Evolutionary conservation across 1,139 yeast genomes (phyloP), one percentile per base, ranked within the genome.

Genomic region (Pichia kudriavzevii): DNA sequence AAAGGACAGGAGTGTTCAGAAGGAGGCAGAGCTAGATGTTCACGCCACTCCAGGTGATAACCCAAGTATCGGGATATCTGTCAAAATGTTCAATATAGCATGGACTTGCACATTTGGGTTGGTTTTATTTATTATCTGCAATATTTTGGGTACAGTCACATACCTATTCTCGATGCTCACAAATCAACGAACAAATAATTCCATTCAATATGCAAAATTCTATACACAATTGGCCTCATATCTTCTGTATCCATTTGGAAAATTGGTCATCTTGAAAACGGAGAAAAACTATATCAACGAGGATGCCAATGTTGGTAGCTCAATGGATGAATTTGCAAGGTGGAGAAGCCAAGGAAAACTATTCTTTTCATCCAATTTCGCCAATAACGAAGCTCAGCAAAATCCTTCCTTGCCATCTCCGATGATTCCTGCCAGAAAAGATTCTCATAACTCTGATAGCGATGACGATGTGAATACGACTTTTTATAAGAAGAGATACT

Each of bases 21-120:
- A 79, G 23, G 78, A 87, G 39, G 97, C 97, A 1, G 94, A 85
- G 40, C 85, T 83, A 44, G 99, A 91, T 64, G 84, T 91, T 46
- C 97, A 88, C 57, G 67, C 64, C 31, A 73, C 83, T 5, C 75
- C 79, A 6, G 61, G 64, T 38, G 64, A 69, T 3, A 59, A 68
- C 35, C 66, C 66, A 55, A 45, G 64, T 3, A 75, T 84, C 6
- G 66, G 72, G 9, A 69, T 77, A 70, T 69, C 74, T 3, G 91
- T 87, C 5, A 67, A 66, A 49, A 34, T 82, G 1, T 78, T 91
- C n/a, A 88, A 88, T 52, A 41, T 68, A n/a, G 34, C 83, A 0
- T 88, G 96, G 95, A 61, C 81, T 2, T 41, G 71, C 4, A 67
- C 93, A 0, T 70, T 82, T 48, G 98, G 98, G 1, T 43, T 80